phyloP scores from a whole-genome alignment of 2,329 filamentous ascomycete species.

The Chaetomium sp. region DNA sequence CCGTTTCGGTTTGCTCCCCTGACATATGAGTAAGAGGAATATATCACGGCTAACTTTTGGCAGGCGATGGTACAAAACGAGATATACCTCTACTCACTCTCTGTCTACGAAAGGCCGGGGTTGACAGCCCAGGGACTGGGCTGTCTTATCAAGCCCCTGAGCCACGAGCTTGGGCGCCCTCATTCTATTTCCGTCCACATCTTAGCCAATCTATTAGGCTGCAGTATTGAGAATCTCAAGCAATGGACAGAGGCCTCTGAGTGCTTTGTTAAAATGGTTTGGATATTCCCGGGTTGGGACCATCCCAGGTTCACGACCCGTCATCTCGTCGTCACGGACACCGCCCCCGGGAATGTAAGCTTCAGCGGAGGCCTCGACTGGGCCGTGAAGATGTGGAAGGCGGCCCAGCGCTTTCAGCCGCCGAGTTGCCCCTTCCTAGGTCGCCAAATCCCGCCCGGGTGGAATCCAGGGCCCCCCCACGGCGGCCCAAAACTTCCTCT shows the following conservation, averaged over 20 bases:
- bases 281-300: constrained; percentile 16
- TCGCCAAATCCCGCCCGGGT: fast-evolving
- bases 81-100: constrained; percentile 14
- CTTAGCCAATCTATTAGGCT: background rate
- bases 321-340: constrained; percentile 13
- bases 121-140: background rate
- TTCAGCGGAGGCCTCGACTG: constrained; percentile 24
- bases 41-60: background rate
- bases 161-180: constrained; percentile 7
- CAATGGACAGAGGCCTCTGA: background rate
- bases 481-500: background rate
- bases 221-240: background rate
- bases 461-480: background rate
- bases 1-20: background rate
- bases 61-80: background rate
- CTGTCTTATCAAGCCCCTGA: background rate
- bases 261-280: constrained; percentile 19
- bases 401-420: background rate
- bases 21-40: background rate
- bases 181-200: constrained; percentile 16
- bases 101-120: background rate
- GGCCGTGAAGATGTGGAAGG: constrained; percentile 12
- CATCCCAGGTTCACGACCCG: constrained; percentile 25
- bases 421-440: background rate
- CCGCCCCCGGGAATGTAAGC: constrained; percentile 1